phyloP scores from a whole-genome alignment of 2,329 filamentous ascomycete species.

The Talaromyces islandicus region DNA sequence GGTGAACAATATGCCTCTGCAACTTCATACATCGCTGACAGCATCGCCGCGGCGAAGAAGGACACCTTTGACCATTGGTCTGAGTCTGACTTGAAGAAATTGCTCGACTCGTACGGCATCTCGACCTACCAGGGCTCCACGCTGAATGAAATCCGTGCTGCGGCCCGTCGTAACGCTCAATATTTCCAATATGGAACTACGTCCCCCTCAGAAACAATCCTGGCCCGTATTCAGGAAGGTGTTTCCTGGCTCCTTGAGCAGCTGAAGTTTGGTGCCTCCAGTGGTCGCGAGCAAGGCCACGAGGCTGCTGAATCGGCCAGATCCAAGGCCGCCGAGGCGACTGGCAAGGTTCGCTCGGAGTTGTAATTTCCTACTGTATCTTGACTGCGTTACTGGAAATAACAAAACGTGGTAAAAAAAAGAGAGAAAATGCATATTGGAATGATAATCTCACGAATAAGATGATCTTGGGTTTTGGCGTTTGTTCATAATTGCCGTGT shows the following conservation, averaged over 20 bases:
- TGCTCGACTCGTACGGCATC: constrained; percentile 73
- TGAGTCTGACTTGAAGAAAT: constrained; percentile 65
- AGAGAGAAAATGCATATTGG: background rate
- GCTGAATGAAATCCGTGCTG: constrained; percentile 63
- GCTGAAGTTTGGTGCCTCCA: constrained; percentile 43
- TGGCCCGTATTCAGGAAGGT: constrained; percentile 53
- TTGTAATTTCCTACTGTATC: constrained; percentile 16
- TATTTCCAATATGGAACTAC: constrained; percentile 73
- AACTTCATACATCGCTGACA: constrained; percentile 63
- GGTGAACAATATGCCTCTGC: constrained; percentile 53
- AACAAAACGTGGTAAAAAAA: background rate
- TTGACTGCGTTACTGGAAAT: background rate
- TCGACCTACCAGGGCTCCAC: constrained; percentile 62
- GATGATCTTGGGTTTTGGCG: background rate
- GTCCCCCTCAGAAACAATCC: constrained; percentile 58
- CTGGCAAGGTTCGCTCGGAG: constrained; percentile 28
- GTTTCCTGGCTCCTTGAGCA: constrained; percentile 45
- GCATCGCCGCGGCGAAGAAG: constrained; percentile 61
- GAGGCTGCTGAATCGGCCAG: constrained; percentile 41
- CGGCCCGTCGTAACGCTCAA: constrained; percentile 65
- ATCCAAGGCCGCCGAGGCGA: constrained; percentile 46
- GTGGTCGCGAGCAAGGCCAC: constrained; percentile 43
- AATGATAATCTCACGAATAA: background rate
- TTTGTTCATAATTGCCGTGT: background rate
- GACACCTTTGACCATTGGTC: constrained; percentile 68